Conservation (phyloP, 441 rosid species). For the Pelargonium myrrhifolium region DNA sequence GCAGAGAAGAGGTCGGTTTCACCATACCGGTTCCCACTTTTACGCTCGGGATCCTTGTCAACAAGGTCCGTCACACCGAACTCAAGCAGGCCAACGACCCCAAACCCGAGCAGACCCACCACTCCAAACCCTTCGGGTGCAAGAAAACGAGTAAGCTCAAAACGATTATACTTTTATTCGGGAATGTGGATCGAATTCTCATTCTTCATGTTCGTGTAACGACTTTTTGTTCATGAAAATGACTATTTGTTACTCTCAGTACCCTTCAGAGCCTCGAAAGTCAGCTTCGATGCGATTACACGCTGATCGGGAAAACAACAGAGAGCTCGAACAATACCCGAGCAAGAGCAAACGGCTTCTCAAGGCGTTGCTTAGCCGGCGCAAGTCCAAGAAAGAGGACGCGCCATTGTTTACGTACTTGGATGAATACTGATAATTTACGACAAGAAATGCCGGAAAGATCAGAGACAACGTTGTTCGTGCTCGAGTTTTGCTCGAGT, state of each 20-base stretch:
- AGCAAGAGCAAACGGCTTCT: constrained; percentile 88
- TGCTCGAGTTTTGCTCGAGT: no score
- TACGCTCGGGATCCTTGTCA: constrained; percentile 61
- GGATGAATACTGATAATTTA: constrained; percentile 63
- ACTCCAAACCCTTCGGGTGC: constrained; percentile 45
- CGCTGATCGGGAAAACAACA: constrained; percentile 45
- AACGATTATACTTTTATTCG: no score
- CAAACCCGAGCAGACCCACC: constrained; percentile 1
- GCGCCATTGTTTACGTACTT: constrained; percentile 63
- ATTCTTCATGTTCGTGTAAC: no score
- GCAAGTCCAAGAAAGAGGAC: constrained; percentile 89
- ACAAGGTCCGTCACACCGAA: constrained; percentile 43
- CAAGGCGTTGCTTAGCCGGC: constrained; percentile 80
- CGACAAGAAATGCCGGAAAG: no score
- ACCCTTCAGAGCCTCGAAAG: constrained; percentile 74
- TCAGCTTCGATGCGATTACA: constrained; percentile 58
- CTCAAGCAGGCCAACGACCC: constrained; percentile 18
- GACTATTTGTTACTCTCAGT: constrained; percentile 26
- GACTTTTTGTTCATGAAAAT: background rate
- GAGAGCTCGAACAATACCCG: constrained; percentile 51
- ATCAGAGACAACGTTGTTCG: no score
- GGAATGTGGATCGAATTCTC: no score
- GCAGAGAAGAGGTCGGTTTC: constrained; percentile 64
- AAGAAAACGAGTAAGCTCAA: constrained; percentile 43
- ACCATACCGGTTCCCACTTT: constrained; percentile 66